Conservation (phyloP, 768 basidiomycete species). For the Xerocomellus amylosporus region DNA sequence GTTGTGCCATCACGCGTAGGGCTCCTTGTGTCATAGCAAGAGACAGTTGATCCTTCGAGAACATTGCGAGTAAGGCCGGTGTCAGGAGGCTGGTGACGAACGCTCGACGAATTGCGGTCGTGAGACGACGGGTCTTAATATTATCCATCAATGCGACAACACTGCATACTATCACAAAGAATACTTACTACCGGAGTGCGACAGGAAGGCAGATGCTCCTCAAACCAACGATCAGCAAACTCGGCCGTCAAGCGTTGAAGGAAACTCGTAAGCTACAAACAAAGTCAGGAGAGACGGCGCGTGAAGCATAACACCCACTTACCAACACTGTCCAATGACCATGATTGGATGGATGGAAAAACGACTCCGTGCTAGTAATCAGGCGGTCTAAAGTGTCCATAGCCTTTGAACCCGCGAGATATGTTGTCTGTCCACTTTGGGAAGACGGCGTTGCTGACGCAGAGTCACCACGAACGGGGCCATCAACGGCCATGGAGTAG, state of each 20-base stretch:
- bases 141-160: neutral
- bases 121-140: slow-evolving; percentile 68
- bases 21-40: slow-evolving; percentile 79
- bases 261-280: slow-evolving; percentile 69
- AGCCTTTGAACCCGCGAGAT: slow-evolving; percentile 80
- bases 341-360: slow-evolving; percentile 93
- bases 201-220: slow-evolving; percentile 75
- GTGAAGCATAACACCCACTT: neutral
- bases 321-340: slow-evolving; percentile 69
- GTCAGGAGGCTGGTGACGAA: slow-evolving; percentile 83
- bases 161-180: neutral
- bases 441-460: slow-evolving; percentile 64
- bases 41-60: slow-evolving; percentile 79
- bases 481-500: slow-evolving; percentile 86
- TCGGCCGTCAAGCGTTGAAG: slow-evolving; percentile 72
- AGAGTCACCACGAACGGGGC: slow-evolving; percentile 49
- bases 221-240: slow-evolving; percentile 74
- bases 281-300: slow-evolving; percentile 8
- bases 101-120: slow-evolving; percentile 71
- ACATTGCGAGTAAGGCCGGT: slow-evolving; percentile 88
- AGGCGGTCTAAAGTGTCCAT: slow-evolving; percentile 84
- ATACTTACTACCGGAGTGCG: slow-evolving; percentile 65
- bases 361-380: slow-evolving; percentile 88
- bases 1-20: slow-evolving; percentile 69
- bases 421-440: slow-evolving; percentile 49